Base-by-base conservation (phyloP, 1,139 yeast genomes). In the Pichia sp. region DNA sequence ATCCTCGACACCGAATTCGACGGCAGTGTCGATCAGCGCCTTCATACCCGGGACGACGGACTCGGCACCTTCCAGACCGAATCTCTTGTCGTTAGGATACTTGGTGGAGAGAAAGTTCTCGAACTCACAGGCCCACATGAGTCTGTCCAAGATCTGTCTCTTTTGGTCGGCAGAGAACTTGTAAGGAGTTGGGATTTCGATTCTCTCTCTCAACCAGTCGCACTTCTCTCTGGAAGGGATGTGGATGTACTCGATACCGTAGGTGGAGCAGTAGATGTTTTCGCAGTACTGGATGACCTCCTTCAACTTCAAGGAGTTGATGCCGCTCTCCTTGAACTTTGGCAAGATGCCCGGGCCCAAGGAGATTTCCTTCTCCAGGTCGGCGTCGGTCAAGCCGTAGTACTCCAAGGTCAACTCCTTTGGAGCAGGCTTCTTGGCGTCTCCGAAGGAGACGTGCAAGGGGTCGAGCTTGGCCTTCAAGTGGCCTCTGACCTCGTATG, bases 11-110 rank as follows among this genome's bases (percentile, higher is more conserved):
- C 99, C 99, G 60, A 78, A 76, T 64, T 90, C 97, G 53, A 92
- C 98, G 48, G 97, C 82, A 61, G 92, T 85, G 73, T 93, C 99
- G 70, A 93, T 92, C 71, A 93, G 75, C 51, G 97, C 88, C 77
- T 93, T 93, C 81, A 93, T 86, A 77, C 98, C 99, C 49, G 99
- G 98, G 53, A 93, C 90, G 67, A 88, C 87, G 49, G 97, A 79
- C 76, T 93, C 99, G 62, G 95, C 95, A 77, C 99, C 99, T 78
- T 93, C 99, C 60, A 93, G 80, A 73, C 99, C 99, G 70, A 93
- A 93, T 76, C 99, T 87, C 79, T 93, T 93, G 72, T 93, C 99
- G 75, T 90, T 93, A 62, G 99, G 99, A 80, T 90, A 95, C 75
- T 93, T 93, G 57, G 96, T 84, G 51, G 97, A 82, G 68, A 93